Evolutionary conservation across 768 basidiomycete species (phyloP), one percentile per base, ranked within the genome.

Genomic region (Lentinus tigrinus): DNA sequence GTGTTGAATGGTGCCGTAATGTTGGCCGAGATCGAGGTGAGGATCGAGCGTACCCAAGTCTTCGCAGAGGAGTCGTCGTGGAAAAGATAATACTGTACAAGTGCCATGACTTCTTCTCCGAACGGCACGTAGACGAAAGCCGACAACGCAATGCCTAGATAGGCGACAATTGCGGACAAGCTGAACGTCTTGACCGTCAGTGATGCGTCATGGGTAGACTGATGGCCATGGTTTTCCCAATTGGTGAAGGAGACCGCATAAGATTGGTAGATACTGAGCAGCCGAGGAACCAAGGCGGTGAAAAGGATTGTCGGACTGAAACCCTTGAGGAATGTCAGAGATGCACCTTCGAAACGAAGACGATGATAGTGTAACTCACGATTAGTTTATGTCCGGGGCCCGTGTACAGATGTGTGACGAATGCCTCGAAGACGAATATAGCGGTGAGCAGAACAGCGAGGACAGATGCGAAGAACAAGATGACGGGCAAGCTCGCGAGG

Each of bases 61-160:
- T 60, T 52, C 5, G 64, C 62, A 4, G 49, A 47, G 4, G 58
- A 40, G 19, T 67, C 51, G 19, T 57, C 44, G 42, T 72, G 55
- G 63, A 67, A 67, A 4, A 72, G 60, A 49, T 61, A 58, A 36
- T 50, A 42, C 47, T 75, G 74, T 2, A 81, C 75, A 49, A 77
- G 69, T 8, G 79, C 75, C 90, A 95, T 93, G 60, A 93, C 85
- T 51, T 82, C 81, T 68, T 89, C 89, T 27, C 95, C 95, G 62
- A 95, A 97, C 0, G 95, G 95, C 4, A 96, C 91, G 70, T 98
- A 99, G 49, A 97, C 83, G 68, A 95, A 98, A 16, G 95, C 94
- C n/a, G 89, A 93, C 16, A 98, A 84, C 6, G 84, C 86, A n/a
- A 99, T 82, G 39, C 91, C 89, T 50, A 95, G 85, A 70, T 95